Base-by-base conservation (phyloP, 1,139 yeast species). In the Yamadazyma mexicana region DNA sequence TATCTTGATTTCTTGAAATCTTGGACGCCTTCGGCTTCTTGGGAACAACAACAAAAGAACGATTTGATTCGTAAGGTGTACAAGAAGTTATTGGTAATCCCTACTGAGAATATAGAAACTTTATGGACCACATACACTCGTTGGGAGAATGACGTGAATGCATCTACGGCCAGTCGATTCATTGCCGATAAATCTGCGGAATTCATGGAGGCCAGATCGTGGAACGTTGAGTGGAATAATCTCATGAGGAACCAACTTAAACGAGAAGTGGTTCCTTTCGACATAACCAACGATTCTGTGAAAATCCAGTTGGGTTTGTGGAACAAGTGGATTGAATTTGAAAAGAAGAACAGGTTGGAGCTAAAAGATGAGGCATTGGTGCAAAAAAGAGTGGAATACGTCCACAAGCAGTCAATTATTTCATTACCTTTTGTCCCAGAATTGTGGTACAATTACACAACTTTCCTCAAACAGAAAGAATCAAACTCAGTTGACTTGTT, bases 181-280 rank as follows among this genome's bases (percentile, higher is more conserved):
- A 81, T 91, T 42, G 83, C 87, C 30, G 98, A 91, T 51, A 75
- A 81, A 47, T 84, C 95, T 12, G 81, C 88, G 3, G 84, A 80
- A n/a, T 92, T 89, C 58, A 87, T 91, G 96, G 81, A 79, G 45
- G 94, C 96, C 1, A 73, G 97, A 49, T 79, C 95, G 0, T 73
- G 87, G 66, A 78, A 80, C 45, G 81, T 79, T 31, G 96, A 88
- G 55, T 79, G 89, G 75, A 73, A 66, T 32, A 75, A 75, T 52
- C 49, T 81, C 5, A 76, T 86, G 0, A 66, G 66, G 23, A 79
- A 77, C 40, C 49, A 52, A 48, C 46, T 64, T 17, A 62, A 59
- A 26, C 58, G 77, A 40, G 65, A 66, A 47, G 53, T 76, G 49
- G 53, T 69, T 63, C 74, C 72, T 49, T 24, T 33, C 17, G 34